A percentile compares a stretch with the other conserved stretches of the same genome.
Evolutionary conservation across 768 basidiomycete species (phyloP).

Genomic region (Lentinula boryana): DNA sequence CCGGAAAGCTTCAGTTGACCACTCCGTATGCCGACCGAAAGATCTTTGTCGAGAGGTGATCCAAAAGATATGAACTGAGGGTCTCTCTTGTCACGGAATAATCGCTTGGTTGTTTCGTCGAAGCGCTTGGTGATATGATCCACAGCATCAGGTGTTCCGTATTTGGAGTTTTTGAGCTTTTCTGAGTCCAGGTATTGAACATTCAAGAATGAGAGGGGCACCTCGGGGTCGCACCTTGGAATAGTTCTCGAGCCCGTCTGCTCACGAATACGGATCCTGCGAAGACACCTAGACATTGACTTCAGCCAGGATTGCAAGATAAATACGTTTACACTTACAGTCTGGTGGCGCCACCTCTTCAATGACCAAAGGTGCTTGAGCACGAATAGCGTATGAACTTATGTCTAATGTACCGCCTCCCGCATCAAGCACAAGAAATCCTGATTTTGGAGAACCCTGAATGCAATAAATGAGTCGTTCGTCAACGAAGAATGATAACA

Average conservation of each 20-base stretch:
- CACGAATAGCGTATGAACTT: slow-evolving; percentile 72
- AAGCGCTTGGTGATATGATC: slow-evolving; percentile 79
- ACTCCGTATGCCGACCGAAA: slow-evolving; percentile 59
- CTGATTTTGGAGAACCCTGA: slow-evolving; percentile 68
- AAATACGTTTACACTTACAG: slow-evolving; percentile 36
- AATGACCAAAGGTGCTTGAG: slow-evolving; percentile 64
- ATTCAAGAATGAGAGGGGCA: not conserved
- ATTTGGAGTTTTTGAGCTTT: slow-evolving; percentile 68
- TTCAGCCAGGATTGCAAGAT: not conserved
- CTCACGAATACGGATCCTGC: slow-evolving; percentile 82
- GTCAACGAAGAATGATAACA: slow-evolving; percentile 2
- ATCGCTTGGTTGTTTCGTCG: slow-evolving; percentile 77
- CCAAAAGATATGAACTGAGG: slow-evolving; percentile 73
- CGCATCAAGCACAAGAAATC: slow-evolving; percentile 76
- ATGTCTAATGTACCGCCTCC: slow-evolving; percentile 81
- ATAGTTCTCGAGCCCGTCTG: slow-evolving; percentile 63
- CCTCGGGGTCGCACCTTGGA: slow-evolving; percentile 43
- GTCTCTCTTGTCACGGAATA: slow-evolving; percentile 66
- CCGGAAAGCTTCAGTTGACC: slow-evolving; percentile 71
- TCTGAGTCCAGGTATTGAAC: slow-evolving; percentile 31
- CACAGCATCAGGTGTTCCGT: slow-evolving; percentile 62
- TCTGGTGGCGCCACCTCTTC: slow-evolving; percentile 83
- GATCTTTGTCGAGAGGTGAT: slow-evolving; percentile 72
- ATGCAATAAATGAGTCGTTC: not conserved
- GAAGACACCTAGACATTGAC: slow-evolving; percentile 52